Evolutionary conservation across 768 basidiomycete genomes (phyloP).

Genomic region (Clavulina sp.): DNA sequence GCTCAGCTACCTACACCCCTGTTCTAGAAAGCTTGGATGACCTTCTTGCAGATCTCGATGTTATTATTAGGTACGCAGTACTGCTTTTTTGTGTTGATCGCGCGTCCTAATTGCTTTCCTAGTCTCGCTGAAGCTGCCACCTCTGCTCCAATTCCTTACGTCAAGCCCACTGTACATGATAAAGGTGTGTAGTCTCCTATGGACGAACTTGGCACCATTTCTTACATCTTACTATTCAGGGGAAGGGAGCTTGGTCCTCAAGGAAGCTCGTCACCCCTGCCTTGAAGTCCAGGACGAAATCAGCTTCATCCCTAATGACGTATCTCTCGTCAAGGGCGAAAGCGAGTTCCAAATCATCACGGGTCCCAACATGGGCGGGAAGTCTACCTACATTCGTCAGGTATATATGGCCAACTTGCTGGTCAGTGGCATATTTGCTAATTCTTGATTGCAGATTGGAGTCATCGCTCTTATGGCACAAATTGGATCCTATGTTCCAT

Average conservation of each 20-base stretch:
- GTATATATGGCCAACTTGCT: slow-evolving; percentile 22
- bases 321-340: slow-evolving; percentile 79
- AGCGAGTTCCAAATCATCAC: slow-evolving; percentile 96
- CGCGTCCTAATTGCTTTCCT: background rate
- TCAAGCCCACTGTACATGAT: slow-evolving; percentile 64
- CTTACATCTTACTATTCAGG: slow-evolving; percentile 27
- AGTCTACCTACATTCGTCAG: slow-evolving; percentile 92
- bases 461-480: slow-evolving; percentile 97
- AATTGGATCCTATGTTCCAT: slow-evolving; percentile 89
- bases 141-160: slow-evolving; percentile 71
- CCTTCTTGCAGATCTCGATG: slow-evolving; percentile 78
- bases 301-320: slow-evolving; percentile 88
- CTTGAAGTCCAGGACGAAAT: slow-evolving; percentile 93
- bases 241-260: slow-evolving; percentile 58
- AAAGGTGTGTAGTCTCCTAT: slow-evolving; percentile 33
- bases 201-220: background rate
- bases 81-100: too few species aligned
- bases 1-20: slow-evolving; percentile 76
- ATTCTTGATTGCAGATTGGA: slow-evolving; percentile 37
- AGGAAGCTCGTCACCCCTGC: slow-evolving; percentile 87
- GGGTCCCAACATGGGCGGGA: slow-evolving; percentile 98
- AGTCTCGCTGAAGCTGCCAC: slow-evolving; percentile 88
- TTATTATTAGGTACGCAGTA: slow-evolving; percentile 57
- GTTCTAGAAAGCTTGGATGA: slow-evolving; percentile 72
- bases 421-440: background rate